Evolutionary conservation across 176 grass and related monocot genomes (phyloP).

Genomic region (Phragmites australis): DNA sequence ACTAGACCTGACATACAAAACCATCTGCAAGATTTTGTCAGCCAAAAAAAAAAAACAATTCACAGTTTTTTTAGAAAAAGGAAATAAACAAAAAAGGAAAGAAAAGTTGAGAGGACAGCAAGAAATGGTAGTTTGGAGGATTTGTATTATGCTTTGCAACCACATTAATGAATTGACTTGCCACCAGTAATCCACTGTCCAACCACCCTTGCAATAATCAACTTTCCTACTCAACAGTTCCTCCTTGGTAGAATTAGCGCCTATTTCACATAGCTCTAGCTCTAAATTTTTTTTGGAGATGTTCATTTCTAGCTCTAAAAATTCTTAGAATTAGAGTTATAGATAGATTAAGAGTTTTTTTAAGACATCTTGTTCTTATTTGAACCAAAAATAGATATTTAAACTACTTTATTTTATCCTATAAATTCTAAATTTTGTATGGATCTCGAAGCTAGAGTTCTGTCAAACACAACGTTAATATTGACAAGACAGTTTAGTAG

Average conservation of each 20-base stretch:
- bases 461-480: too few species aligned
- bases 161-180: slow-evolving; percentile 56
- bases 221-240: slow-evolving; percentile 21
- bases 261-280: too few species aligned
- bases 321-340: too few species aligned
- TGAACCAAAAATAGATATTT: too few species aligned
- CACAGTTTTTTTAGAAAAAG: not conserved
- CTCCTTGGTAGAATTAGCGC: not conserved
- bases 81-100: not conserved
- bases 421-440: too few species aligned
- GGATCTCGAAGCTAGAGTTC: too few species aligned
- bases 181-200: slow-evolving; percentile 39
- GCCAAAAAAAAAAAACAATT: too few species aligned
- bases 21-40: not conserved
- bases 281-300: too few species aligned
- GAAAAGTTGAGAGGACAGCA: slow-evolving; percentile 19
- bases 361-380: too few species aligned
- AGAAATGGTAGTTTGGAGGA: slow-evolving; percentile 19
- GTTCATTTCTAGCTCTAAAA: too few species aligned
- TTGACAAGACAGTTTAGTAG: slow-evolving; percentile 7
- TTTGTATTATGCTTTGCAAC: slow-evolving; percentile 41
- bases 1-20: not conserved
- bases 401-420: too few species aligned
- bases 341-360: too few species aligned
- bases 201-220: slow-evolving; percentile 24